Base-by-base conservation (phyloP, 2,329 filamentous ascomycete species). In the Rutstroemia sp. region DNA sequence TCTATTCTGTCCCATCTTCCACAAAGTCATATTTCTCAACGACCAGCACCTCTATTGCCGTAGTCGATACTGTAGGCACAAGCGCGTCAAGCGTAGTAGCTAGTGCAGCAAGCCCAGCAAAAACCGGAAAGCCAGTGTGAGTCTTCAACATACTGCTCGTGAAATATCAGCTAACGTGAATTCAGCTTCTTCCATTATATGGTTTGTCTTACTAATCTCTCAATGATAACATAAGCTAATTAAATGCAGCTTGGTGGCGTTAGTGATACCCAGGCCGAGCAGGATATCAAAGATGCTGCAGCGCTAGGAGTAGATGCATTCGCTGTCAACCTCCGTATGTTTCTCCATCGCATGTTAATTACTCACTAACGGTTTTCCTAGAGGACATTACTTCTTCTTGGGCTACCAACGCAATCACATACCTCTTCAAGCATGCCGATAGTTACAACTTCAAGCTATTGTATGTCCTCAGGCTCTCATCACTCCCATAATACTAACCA, bases 221-320 rank as follows among this genome's bases (percentile, higher is more conserved):
- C 8, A 10, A 12, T 30, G 27, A 30, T 7, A 30, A 30, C 8
- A 10, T 30, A 30, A 30, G 27, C 27, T 30, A 30, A 30, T 30
- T 30, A 1, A 4, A 30, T 9, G 27, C 27, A 30, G 27, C 27
- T 59, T 18, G 56, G 59, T 34, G 58, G 52, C 10, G 39, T 60
- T 6, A 58, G 39, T 25, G 58, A 59, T 48, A 21, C 41, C 7
- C 59, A 61, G 19, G 57, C 54, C 18, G 42, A 59, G 41, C 57
- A 58, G 46, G 59, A 61, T 45, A 58, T 61, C 34, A 9, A 52
- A 9, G 54, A 59, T 59, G 59, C 59, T 19, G 19, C 49, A 39
- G 59, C 58, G 18, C 44, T 61, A 2, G 59, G 59, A 23, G 59
- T 46, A 3, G 59, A 61, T 46, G 58, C 58, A 5, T 62, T 60